Conservation (phyloP, 352 stramenopile species). For the Ophiocytium majus region DNA sequence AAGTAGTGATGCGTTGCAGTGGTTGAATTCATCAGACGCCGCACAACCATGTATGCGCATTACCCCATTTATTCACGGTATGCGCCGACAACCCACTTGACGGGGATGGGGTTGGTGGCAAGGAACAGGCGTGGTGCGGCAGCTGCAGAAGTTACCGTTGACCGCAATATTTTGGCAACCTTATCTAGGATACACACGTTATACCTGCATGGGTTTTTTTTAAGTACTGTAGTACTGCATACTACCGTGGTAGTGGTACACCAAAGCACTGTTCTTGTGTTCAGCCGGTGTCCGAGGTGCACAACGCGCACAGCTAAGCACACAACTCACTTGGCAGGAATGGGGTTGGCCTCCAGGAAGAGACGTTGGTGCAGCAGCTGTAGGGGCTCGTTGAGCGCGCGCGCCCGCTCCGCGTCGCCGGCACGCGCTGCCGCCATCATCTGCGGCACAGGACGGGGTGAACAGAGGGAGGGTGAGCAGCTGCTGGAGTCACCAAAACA, state of each 20-base stretch:
- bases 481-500: not conserved
- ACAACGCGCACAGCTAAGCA: not conserved
- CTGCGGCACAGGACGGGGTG: constrained; percentile 56
- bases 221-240: not conserved
- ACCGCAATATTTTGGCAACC: not conserved
- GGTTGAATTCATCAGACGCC: no score
- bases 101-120: constrained; percentile 70
- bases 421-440: constrained; percentile 63
- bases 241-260: not conserved
- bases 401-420: constrained; percentile 58
- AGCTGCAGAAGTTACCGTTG: not conserved
- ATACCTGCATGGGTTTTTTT: not conserved
- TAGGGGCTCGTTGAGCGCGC: constrained; percentile 62
- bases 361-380: constrained; percentile 63
- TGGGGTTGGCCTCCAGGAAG: constrained; percentile 71
- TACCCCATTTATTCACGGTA: no score
- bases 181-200: not conserved
- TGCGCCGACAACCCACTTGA: constrained; percentile 63
- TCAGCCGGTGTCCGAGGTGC: not conserved
- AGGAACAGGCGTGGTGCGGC: constrained; percentile 62
- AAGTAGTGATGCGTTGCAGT: no score
- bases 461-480: not conserved
- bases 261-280: not conserved
- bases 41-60: no score
- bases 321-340: constrained; percentile 63